Evolutionary conservation across 1,284 basidiomycete genomes (phyloP), one percentile per base, ranked within the genome.

Genomic region (Boletus semigastroideus): DNA sequence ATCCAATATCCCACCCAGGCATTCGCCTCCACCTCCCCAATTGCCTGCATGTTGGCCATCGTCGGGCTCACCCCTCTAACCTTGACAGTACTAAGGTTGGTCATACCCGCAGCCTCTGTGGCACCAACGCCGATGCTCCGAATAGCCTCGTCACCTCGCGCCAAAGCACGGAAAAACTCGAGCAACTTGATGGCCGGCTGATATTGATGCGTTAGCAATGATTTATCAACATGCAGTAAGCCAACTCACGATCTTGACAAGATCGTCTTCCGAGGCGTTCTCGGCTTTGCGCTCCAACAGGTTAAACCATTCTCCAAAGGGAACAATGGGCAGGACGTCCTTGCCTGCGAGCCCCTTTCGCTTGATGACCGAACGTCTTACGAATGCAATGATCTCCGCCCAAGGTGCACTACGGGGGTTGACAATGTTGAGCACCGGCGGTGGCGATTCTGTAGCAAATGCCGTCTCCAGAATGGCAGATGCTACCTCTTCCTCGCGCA

Each of bases 151-250:
- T 68, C 65, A 2, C 50, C 53, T 0, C 27, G 49, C 2, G 59
- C 41, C 27, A 63, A 30, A 17, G 28, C 20, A 5, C 62, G 63
- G 51, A 67, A 59, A 37, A 58, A 68, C 19, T 59, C 59, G 20
- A 70, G 58, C 5, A 67, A 11, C 43, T 70, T 67, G 46, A 69
- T 68, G 0, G 52, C 68, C 11, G 68, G 65, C 65, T 67, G 25
- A 28, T 11, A 20, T 36, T 2, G 17, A 1, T 5, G 19, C 8
- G 13, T 46, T 12, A 48, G 28, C 10, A 2, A 13, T 6, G 13
- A 28, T 20, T 16, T 10, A 0, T n/a, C 13, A 13, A 41, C 2
- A 7, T 1, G 3, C 4, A 14, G 2, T 12, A 22, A 33, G 7
- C 7, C 6, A 6, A 56, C 66, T 53, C 42, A 70, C 66, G 20